Conservation (phyloP, 2,329 filamentous ascomycete genomes). For the Alternaria infectoria region DNA sequence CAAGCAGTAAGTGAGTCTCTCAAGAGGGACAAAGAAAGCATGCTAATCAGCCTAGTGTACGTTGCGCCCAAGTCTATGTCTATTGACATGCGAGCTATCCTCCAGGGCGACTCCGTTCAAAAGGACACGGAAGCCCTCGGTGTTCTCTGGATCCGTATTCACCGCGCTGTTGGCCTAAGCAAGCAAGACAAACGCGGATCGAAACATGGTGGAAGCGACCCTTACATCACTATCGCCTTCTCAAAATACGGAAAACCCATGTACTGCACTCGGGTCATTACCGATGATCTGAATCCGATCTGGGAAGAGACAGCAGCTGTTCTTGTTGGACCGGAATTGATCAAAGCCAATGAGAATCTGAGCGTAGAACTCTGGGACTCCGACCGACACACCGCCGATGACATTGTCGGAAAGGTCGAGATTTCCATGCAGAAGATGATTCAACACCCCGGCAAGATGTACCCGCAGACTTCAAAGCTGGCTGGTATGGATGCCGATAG, state of each 20-base stretch:
- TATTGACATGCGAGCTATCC: constrained; percentile 85
- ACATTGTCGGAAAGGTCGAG: constrained; percentile 94
- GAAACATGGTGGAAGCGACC: constrained; percentile 86
- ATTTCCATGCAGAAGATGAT: constrained; percentile 94
- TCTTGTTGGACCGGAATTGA: constrained; percentile 84
- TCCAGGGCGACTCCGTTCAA: constrained; percentile 88
- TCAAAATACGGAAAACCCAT: constrained; percentile 97
- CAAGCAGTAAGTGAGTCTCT: constrained; percentile 56
- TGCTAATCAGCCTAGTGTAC: constrained; percentile 65
- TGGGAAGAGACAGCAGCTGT: constrained; percentile 89
- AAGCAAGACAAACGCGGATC: constrained; percentile 88
- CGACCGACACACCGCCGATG: constrained; percentile 88
- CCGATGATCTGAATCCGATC: constrained; percentile 89
- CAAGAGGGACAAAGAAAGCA: neutral
- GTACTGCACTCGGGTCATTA: constrained; percentile 96
- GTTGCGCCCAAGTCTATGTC: constrained; percentile 95
- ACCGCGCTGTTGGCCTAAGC: constrained; percentile 84
- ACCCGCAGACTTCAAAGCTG: constrained; percentile 83
- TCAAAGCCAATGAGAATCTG: constrained; percentile 91
- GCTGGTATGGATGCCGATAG: constrained; percentile 82
- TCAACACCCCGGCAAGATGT: constrained; percentile 91
- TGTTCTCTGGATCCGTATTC: constrained; percentile 90
- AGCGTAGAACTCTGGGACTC: constrained; percentile 97
- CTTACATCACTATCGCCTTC: constrained; percentile 93
- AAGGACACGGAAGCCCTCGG: constrained; percentile 88